Base-by-base conservation (phyloP, 169 alveolate species). In the Besnoitia besnoiti region DNA sequence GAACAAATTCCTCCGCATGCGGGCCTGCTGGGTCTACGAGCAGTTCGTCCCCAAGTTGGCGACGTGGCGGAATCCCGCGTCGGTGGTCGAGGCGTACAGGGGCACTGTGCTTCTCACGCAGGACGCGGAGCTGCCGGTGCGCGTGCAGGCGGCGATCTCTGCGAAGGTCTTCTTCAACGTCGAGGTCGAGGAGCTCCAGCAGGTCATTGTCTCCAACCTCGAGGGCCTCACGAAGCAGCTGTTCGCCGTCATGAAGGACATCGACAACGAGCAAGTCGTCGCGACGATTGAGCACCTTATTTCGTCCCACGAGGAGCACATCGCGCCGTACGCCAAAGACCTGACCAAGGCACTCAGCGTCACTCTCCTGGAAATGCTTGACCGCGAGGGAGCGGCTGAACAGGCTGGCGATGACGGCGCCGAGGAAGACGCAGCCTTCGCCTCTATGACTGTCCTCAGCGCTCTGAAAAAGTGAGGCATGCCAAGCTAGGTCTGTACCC, bases 11-110 rank as follows among this genome's bases (percentile, higher is more conserved):
- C 79, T 90, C 12, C 89, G 93, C 39, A 5, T 90, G 84, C 55
- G 93, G 19, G 93, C 93, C 7, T 90, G 93, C 90, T 49, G 85
- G 67, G 93, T 90, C 5, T 90, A 50, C 30, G 93, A 90, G 80
- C 42, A 76, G 80, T 90, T 46, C 39, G 42, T 79, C 4, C 80
- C 49, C 21, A 73, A 59, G 30, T 37, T 89, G 55, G 19, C 39
- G 2, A 8, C 85, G 30, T 76, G 79, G 89, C 27, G 46, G 75
- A 27, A 82, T 5, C 75, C 40, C 39, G 14, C 47, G 75, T 40
- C 59, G 40, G 55, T 90, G 14, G 88, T 79, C 2, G 67, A 47
- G n/a, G 90, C 93, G n/a, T 90, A 50, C 39, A 27, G 35, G 42
- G 30, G 79, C 42, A 49, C 77, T 42, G 77, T 90, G 27, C 44